Base-by-base conservation (phyloP, 345 rosid species). In the Geranium rotundifolium region DNA sequence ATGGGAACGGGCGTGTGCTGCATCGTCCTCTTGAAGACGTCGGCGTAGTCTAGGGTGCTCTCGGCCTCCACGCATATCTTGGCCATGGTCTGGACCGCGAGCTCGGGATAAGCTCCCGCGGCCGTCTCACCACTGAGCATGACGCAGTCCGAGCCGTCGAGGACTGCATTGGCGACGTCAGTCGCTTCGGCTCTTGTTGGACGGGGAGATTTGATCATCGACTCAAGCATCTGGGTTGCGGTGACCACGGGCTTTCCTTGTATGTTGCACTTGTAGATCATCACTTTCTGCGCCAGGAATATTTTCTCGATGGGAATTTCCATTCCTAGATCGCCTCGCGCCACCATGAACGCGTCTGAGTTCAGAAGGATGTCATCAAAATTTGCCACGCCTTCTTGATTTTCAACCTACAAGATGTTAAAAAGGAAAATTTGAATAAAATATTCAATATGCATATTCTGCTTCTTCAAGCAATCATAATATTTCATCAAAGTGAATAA, bases 161-260 rank as follows among this genome's bases (percentile, higher is more conserved):
- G 92, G 69, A 89, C 98, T 0, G 96, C 98, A 30, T 92, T 92
- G 63, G 98, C 98, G 18, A 92, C 98, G 62, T 92, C 98, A 0
- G 98, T 92, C 50, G 98, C 98, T 77, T 92, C 98, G 0, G 98
- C 98, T 77, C 98, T 83, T 17, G 98, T 92, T 49, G 98, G 98
- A 0, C 96, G 85, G n/a, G 98, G 95, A 63, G 96, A 87, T 72
- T 92, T 92, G 74, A 92, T 92, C 98, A 92, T 92, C 52, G 98
- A 92, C 73, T 92, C 98, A 62, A 92, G 79, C 98, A 92, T 92
- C 63, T 86, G 92, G 59, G 92, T 86, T 0, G 92, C 92, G 4
- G 92, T 86, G 55, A 86, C 92, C 62, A 92, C 98, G 0, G 98
- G 96, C 63, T 91, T 91, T 9, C 98, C 98, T 69, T 89, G 96